phyloP scores from a whole-genome alignment of 768 basidiomycete species.

The Lepiota venenata region DNA sequence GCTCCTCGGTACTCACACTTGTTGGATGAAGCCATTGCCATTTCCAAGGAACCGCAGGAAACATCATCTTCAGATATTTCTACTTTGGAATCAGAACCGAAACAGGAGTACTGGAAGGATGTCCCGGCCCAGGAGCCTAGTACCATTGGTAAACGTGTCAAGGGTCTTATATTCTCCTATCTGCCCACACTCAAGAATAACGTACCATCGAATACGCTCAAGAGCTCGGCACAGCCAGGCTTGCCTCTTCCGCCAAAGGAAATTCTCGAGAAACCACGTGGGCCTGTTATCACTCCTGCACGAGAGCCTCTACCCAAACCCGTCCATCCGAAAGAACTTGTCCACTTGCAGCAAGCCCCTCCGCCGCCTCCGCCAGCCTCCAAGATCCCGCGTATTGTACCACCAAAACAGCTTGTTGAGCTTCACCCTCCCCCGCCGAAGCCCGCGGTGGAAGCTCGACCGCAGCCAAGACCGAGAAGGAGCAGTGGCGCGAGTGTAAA shows the following conservation, averaged over 20 bases:
- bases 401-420: constrained; percentile 50
- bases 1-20: constrained; percentile 59
- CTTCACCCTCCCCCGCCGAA: constrained; percentile 43
- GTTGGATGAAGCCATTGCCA: constrained; percentile 48
- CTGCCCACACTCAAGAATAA: constrained; percentile 46
- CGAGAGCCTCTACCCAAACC: constrained; percentile 43
- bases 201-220: constrained; percentile 17
- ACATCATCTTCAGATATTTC: no score
- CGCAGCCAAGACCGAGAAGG: constrained; percentile 37
- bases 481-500: constrained; percentile 71
- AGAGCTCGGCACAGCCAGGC: constrained; percentile 29
- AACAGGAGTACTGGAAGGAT: background rate
- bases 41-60: constrained; percentile 25
- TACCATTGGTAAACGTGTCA: constrained; percentile 48
- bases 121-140: constrained; percentile 15
- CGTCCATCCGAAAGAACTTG: constrained; percentile 61
- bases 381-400: constrained; percentile 38
- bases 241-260: constrained; percentile 57
- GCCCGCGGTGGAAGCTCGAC: constrained; percentile 14
- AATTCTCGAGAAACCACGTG: constrained; percentile 44
- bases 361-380: constrained; percentile 32
- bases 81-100: background rate
- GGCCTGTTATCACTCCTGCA: constrained; percentile 57
- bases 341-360: constrained; percentile 56
- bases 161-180: constrained; percentile 59